These are phyloP conservation scores for Suhomyces prunicola DNA, from an alignment of 805 yeast species.

Conservation along the genomic window DNA sequence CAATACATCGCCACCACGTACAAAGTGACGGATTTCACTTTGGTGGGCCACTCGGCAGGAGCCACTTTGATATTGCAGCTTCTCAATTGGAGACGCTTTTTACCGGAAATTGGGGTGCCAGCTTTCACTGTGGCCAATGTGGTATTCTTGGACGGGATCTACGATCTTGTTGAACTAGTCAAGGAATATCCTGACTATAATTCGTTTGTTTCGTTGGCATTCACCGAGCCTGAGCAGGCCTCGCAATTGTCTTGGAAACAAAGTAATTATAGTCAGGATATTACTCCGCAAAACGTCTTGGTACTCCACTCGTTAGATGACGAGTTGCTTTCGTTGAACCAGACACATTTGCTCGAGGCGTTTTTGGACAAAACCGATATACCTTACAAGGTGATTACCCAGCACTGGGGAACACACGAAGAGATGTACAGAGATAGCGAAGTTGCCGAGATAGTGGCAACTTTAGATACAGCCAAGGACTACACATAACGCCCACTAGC, in stretches of 20 bases:
- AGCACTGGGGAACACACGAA: conserved; percentile 60
- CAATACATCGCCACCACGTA: conserved; percentile 10
- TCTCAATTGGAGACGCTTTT: conserved; percentile 17
- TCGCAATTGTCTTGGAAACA: conserved; percentile 19
- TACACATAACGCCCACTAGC: too few relatives aligned
- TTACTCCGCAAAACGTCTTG: conserved; percentile 17
- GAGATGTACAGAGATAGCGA: conserved; percentile 51
- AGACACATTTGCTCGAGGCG: conserved; percentile 39
- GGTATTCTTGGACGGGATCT: conserved; percentile 64
- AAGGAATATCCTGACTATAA: conserved; percentile 60
- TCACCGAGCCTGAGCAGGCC: conserved; percentile 26
- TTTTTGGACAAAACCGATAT: conserved; percentile 26
- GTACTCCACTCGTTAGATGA: conserved; percentile 64
- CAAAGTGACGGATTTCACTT: conserved; percentile 20
- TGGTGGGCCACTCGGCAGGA: conserved; percentile 80
- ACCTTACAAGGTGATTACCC: conserved; percentile 14
- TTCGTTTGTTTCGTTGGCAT: conserved; percentile 59
- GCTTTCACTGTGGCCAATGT: background rate
- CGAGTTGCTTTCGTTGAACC: conserved; percentile 57
- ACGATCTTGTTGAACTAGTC: conserved; percentile 47
- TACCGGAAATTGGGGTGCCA: background rate
- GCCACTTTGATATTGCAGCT: conserved; percentile 62
- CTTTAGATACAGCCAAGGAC: background rate
- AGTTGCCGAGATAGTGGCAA: conserved; percentile 25
- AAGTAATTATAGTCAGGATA: too few relatives aligned